phyloP scores from a whole-genome alignment of 108 stramenopile species.

The Aureococcus anophagefferens region DNA sequence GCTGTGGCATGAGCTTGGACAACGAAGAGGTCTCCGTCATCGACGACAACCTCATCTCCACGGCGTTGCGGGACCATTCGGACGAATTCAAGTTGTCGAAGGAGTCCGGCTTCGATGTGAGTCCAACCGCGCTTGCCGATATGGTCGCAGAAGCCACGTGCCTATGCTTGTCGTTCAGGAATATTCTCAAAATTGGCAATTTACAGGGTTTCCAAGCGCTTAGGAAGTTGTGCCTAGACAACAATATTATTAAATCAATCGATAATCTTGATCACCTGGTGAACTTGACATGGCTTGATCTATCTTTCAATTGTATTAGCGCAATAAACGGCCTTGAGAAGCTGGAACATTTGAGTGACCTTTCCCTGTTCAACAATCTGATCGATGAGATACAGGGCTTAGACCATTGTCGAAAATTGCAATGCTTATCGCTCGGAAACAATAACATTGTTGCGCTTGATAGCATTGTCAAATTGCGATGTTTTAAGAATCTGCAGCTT shows the following conservation, averaged over 20 bases:
- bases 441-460: conserved; percentile 40
- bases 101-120: too few relatives aligned
- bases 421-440: conserved; percentile 52
- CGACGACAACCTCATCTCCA: neutral
- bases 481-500: conserved; percentile 36
- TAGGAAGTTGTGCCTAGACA: conserved; percentile 54
- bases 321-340: conserved; percentile 40
- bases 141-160: conserved; percentile 10
- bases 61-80: neutral
- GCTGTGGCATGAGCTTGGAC: too few relatives aligned
- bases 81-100: too few relatives aligned
- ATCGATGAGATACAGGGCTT: conserved; percentile 40
- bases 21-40: neutral
- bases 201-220: conserved; percentile 40
- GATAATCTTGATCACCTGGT: conserved; percentile 37
- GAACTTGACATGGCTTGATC: conserved; percentile 48
- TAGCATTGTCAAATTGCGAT: conserved; percentile 36
- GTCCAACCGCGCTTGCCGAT: neutral
- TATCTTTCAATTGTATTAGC: conserved; percentile 49
- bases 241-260: conserved; percentile 45
- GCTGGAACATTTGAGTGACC: conserved; percentile 39
- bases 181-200: conserved; percentile 47
- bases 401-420: conserved; percentile 36
- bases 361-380: conserved; percentile 41
- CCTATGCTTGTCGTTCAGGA: conserved; percentile 45